phyloP scores from a whole-genome alignment of 2,329 filamentous ascomycete species.

The Botrytis hyacinthi region DNA sequence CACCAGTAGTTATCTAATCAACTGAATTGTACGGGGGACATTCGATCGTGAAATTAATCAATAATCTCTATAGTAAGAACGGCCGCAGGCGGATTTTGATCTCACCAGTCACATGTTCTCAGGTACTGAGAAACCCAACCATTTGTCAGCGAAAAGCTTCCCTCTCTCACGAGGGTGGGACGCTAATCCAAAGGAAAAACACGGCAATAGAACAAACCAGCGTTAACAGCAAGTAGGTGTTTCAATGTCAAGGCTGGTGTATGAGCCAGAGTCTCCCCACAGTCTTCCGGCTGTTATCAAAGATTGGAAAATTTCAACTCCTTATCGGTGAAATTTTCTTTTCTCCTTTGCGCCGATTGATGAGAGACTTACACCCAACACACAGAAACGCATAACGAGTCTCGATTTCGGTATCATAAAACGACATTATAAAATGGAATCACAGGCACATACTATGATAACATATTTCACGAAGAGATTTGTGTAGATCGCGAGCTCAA shows the following conservation, averaged over 20 bases:
- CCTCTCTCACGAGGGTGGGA: not conserved
- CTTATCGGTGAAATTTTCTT: not conserved
- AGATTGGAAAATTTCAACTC: not conserved
- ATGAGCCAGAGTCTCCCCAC: not conserved
- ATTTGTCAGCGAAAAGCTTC: too few relatives aligned
- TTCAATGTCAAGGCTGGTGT: rapidly evolving
- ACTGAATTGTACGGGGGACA: not conserved
- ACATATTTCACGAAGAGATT: not conserved
- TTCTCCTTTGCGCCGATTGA: rapidly evolving
- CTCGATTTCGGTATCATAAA: not conserved
- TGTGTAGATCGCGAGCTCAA: not conserved
- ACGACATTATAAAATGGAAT: rapidly evolving
- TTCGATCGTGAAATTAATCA: not conserved
- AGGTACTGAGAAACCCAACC: not conserved
- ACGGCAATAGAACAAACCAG: not conserved
- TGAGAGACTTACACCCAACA: not conserved
- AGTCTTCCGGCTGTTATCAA: not conserved
- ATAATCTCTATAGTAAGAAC: rapidly evolving
- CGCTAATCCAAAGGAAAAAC: not conserved
- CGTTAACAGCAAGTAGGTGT: not conserved
- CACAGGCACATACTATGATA: not conserved
- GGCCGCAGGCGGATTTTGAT: not conserved
- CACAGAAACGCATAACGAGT: not conserved
- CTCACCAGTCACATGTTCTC: not conserved
- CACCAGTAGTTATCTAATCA: not conserved